Evolutionary conservation across 2,329 filamentous ascomycete genomes (phyloP), one percentile per base, ranked within the genome.

Genomic region (Xylariales sp.): DNA sequence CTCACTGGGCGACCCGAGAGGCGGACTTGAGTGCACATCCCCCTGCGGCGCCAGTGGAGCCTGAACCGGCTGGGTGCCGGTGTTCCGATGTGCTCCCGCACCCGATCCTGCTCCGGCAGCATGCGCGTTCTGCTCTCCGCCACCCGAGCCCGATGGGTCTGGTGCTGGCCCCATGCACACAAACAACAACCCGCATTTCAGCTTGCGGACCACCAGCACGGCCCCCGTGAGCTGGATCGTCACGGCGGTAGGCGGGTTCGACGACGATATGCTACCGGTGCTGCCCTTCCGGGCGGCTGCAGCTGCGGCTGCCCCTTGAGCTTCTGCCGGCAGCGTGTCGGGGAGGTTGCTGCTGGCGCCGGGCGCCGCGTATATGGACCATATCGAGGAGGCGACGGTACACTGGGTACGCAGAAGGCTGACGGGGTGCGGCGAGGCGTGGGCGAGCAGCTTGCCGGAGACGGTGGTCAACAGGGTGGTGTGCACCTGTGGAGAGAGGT

Each of bases 401-500:
- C 75, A 76, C 56, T 82, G 77, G 8, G 74, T 78, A 51, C 79
- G 77, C 27, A 83, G 70, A 15, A 69, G 63, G 42, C 70, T 63
- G 48, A 79, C 74, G 33, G 77, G 65, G 30, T 76, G 65, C 3
- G 68, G 60, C 35, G 74, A 76, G 27, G 78, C 74, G 56, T 80
- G 77, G 40, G 78, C 74, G 47, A 83, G 76, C 24, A 83, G 72
- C 56, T 80, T 80, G 49, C 79, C 79, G 27, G 74, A 72, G 2
- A 72, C 66, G 3, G 76, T 78, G 32, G 76, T 74, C 30, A 83
- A 67, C 43, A 81, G 70, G 39, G 78, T 70, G 4, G 77, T 78
- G 43, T 76, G 76, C 21, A 83, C 66, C 42, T 72, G 65, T 4
- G 75, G 56, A 6, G 72, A 73, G 46, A 78, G 73, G 56, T 79